phyloP scores from a whole-genome alignment of 2,329 filamentous ascomycete species.

The Colletotrichum scovillei region DNA sequence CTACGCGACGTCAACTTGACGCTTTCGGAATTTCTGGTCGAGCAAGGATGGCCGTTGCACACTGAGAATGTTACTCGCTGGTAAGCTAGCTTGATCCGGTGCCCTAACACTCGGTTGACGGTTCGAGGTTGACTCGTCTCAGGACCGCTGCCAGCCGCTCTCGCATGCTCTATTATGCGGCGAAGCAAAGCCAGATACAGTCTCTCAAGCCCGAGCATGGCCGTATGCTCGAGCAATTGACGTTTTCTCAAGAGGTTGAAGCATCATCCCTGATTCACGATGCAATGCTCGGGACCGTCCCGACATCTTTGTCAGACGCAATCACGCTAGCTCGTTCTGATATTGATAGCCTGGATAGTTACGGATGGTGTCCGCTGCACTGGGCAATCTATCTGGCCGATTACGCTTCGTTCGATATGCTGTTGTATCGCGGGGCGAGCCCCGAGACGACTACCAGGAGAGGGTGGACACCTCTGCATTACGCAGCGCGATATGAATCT shows the following conservation, averaged over 20 bases:
- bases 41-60: constrained; percentile 12
- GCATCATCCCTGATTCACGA: constrained; percentile 17
- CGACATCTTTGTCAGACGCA: constrained; percentile 1
- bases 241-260: background rate
- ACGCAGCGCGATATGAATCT: constrained; percentile 2
- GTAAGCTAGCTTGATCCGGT: background rate
- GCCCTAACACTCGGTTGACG: too few relatives aligned
- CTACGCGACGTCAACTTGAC: background rate
- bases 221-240: constrained; percentile 3
- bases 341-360: constrained; percentile 3
- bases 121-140: background rate
- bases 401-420: background rate
- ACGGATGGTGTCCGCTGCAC: constrained; percentile 13
- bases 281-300: background rate
- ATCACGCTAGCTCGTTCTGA: constrained; percentile 2
- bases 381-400: constrained; percentile 14
- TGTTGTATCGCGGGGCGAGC: background rate
- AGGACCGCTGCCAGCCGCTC: constrained; percentile 5
- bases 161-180: constrained; percentile 7
- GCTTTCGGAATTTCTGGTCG: background rate
- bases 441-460: background rate
- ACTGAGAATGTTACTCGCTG: background rate
- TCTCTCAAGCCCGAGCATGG: constrained; percentile 9
- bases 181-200: background rate
- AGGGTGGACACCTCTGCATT: constrained; percentile 18